These are phyloP conservation scores for Athelia sp. DNA, from an alignment of 1,284 basidiomycete species.

Conservation along the genomic window DNA sequence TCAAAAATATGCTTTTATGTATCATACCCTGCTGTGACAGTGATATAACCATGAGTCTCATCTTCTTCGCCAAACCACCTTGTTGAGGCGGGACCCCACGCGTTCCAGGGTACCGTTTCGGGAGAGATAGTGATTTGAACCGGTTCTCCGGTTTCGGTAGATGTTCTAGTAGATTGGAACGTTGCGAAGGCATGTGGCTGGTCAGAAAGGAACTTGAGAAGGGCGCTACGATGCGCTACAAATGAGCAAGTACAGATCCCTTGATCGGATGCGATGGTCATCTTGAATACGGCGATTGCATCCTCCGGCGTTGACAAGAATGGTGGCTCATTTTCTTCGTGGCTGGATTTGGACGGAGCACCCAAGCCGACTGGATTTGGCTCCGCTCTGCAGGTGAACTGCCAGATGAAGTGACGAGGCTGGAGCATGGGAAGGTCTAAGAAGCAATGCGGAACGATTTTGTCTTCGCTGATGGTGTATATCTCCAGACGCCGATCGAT, in stretches of 20 bases:
- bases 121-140: slow-evolving; percentile 6
- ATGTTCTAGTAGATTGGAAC: slow-evolving; percentile 5
- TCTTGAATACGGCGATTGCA: slow-evolving; percentile 36
- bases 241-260: slow-evolving; percentile 26
- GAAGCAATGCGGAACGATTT: slow-evolving; percentile 15
- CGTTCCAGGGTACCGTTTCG: slow-evolving; percentile 27
- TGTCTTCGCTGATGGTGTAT: slow-evolving; percentile 26
- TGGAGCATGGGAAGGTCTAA: slow-evolving; percentile 31
- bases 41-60: slow-evolving; percentile 41
- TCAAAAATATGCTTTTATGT: not conserved
- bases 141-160: slow-evolving; percentile 2
- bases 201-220: slow-evolving; percentile 15
- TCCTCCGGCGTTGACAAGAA: slow-evolving; percentile 29
- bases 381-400: slow-evolving; percentile 37
- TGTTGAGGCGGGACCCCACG: slow-evolving; percentile 37
- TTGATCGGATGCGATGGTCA: slow-evolving; percentile 21
- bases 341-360: slow-evolving; percentile 3
- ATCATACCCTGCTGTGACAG: slow-evolving; percentile 25
- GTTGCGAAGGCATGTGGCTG: slow-evolving; percentile 1
- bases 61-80: slow-evolving; percentile 36
- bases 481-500: slow-evolving; percentile 30
- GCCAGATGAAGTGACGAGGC: slow-evolving; percentile 18
- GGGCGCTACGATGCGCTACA: slow-evolving; percentile 32
- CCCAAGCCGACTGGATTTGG: slow-evolving; percentile 33
- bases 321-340: slow-evolving; percentile 9